These are phyloP conservation scores for Erythrobasidium yunnanense DNA, from an alignment of 768 basidiomycete genomes.

Conservation along the genomic window DNA sequence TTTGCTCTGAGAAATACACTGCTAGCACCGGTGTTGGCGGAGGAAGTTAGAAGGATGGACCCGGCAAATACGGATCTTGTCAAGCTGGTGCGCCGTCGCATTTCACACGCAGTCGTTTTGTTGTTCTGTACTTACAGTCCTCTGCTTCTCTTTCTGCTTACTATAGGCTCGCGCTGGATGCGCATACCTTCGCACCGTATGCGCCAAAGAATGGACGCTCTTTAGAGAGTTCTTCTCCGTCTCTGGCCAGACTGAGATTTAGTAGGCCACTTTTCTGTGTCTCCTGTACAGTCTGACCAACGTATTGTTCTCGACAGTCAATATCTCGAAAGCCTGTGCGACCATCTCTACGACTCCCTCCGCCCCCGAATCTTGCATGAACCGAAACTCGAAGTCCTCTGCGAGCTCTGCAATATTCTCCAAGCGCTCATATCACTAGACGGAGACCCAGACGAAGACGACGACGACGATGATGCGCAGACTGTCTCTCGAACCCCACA, in stretches of 20 bases:
- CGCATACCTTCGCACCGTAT: slow-evolving; percentile 80
- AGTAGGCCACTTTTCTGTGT: not conserved
- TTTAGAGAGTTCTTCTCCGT: slow-evolving; percentile 51
- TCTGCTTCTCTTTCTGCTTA: too few species aligned
- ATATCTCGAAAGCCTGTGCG: slow-evolving; percentile 83
- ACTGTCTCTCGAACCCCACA: not conserved
- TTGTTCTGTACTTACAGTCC: slow-evolving; percentile 30
- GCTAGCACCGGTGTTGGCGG: slow-evolving; percentile 59
- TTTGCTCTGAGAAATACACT: slow-evolving; percentile 62
- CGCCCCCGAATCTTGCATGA: slow-evolving; percentile 93
- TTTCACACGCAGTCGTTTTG: too few species aligned
- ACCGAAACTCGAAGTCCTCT: slow-evolving; percentile 69
- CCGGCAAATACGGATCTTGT: slow-evolving; percentile 71
- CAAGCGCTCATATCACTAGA: slow-evolving; percentile 80
- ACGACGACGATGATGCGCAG: slow-evolving; percentile 39
- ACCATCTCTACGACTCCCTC: slow-evolving; percentile 87
- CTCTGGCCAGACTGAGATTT: not conserved
- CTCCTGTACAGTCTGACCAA: too few species aligned
- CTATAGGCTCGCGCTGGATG: slow-evolving; percentile 77
- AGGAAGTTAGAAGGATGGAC: slow-evolving; percentile 74
- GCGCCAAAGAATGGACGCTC: slow-evolving; percentile 75
- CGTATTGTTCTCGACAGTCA: slow-evolving; percentile 46
- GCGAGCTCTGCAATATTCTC: slow-evolving; percentile 90
- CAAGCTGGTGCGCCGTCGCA: slow-evolving; percentile 53
- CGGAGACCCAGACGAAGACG: slow-evolving; percentile 37